A percentile compares a stretch with the other conserved stretches of the same genome.
Evolutionary conservation across 2,329 filamentous ascomycete genomes (phyloP).

Genomic region (Hymenoscyphus repandus): DNA sequence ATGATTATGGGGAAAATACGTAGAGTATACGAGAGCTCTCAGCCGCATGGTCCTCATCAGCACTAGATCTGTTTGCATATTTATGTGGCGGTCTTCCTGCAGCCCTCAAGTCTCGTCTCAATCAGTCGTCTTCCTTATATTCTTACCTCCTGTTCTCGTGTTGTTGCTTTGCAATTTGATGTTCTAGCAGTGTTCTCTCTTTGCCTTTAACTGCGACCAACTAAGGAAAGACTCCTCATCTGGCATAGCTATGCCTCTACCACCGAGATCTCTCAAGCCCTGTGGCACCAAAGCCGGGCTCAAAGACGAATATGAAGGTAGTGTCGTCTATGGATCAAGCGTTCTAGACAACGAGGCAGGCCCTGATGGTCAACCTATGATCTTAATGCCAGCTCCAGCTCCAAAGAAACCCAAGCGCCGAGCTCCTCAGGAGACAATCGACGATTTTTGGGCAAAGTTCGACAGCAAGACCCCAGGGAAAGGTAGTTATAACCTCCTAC

Average conservation of each 20-base stretch:
- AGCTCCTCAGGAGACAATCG: slow-evolving; percentile 61
- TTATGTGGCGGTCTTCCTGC: neutral
- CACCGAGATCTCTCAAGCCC: too few relatives aligned
- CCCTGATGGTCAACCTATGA: neutral
- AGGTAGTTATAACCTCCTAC: slow-evolving; percentile 35
- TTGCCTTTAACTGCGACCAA: too few relatives aligned
- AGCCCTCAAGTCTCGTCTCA: neutral
- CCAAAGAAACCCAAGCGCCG: slow-evolving; percentile 41
- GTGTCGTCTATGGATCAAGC: neutral
- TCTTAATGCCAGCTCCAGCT: slow-evolving; percentile 2
- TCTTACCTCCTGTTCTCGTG: too few relatives aligned
- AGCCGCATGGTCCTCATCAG: slow-evolving; percentile 1
- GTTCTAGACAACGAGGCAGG: neutral
- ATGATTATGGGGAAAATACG: too few relatives aligned
- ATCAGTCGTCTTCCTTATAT: too few relatives aligned
- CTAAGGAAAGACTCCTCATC: neutral
- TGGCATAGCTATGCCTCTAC: neutral
- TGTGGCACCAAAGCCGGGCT: too few relatives aligned
- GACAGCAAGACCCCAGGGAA: slow-evolving; percentile 67
- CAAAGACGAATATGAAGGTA: too few relatives aligned
- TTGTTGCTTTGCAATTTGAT: too few relatives aligned
- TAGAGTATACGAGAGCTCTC: neutral
- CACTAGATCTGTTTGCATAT: neutral
- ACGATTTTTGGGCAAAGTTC: slow-evolving; percentile 71
- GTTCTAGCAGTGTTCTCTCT: too few relatives aligned